phyloP scores from a whole-genome alignment of 2,329 filamentous ascomycete genomes.

The Lachnellula hyalina region DNA sequence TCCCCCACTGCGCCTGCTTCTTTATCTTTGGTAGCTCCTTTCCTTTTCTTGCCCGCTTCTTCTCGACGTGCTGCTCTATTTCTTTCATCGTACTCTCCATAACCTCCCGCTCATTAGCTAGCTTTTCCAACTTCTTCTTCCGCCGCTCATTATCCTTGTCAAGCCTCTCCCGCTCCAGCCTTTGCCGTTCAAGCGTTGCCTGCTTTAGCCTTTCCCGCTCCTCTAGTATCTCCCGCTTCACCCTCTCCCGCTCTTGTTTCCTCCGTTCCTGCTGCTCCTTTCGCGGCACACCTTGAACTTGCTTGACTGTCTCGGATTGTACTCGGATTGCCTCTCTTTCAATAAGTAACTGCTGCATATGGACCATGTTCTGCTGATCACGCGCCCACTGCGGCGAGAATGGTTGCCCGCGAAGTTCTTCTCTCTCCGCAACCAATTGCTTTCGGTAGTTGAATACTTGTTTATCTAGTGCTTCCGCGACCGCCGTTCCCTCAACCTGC shows the following conservation, averaged over 20 bases:
- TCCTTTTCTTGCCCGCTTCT: no score
- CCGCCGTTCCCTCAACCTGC: conserved; percentile 22
- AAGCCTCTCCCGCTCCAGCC: background rate
- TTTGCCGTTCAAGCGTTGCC: background rate
- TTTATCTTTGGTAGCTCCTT: background rate
- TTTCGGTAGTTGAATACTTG: conserved; percentile 16
- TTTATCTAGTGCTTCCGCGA: conserved; percentile 18
- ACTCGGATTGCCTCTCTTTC: background rate
- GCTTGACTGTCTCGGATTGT: background rate
- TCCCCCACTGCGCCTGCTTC: background rate
- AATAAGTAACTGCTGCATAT: background rate
- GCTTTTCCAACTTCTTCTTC: background rate
- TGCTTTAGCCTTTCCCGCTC: background rate
- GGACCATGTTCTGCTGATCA: background rate
- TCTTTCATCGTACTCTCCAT: no score
- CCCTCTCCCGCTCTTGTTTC: no score
- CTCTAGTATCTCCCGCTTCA: no score
- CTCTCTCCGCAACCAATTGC: background rate
- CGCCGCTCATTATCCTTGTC: background rate
- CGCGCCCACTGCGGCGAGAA: no score
- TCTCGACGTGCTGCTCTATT: no score
- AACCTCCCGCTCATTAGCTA: background rate
- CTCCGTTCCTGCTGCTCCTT: background rate
- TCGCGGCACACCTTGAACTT: background rate
- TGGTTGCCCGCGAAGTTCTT: no score